phyloP scores from a whole-genome alignment of 495 filamentous ascomycete species.

The Penicillium steckii region DNA sequence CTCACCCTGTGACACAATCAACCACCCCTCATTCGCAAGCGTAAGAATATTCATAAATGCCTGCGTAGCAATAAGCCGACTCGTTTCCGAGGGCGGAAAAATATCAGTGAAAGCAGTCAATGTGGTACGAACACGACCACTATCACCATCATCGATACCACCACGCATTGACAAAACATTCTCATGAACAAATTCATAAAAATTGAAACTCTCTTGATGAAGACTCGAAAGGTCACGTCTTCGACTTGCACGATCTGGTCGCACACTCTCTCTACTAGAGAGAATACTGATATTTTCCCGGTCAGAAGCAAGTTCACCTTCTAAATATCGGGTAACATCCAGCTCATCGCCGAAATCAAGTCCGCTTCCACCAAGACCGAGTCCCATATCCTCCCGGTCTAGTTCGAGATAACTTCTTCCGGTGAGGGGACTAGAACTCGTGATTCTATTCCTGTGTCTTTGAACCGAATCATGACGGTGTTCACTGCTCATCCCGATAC shows the following conservation, averaged over 20 bases:
- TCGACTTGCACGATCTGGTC: slow-evolving; percentile 37
- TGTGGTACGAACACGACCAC: neutral
- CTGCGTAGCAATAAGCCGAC: slow-evolving; percentile 62
- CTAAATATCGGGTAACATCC: slow-evolving; percentile 40
- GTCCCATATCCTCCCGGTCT: neutral
- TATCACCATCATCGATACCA: neutral
- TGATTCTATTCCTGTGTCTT: slow-evolving; percentile 44
- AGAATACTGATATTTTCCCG: slow-evolving; percentile 47
- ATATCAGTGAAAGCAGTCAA: slow-evolving; percentile 57
- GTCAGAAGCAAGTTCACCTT: slow-evolving; percentile 27
- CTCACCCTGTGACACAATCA: slow-evolving; percentile 30
- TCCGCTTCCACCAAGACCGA: slow-evolving; percentile 38
- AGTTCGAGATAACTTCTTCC: slow-evolving; percentile 48
- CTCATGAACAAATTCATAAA: slow-evolving; percentile 55
- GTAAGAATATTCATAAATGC: slow-evolving; percentile 71
- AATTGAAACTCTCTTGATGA: slow-evolving; percentile 58
- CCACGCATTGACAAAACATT: slow-evolving; percentile 6
- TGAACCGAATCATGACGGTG: slow-evolving; percentile 15
- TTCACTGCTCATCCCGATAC: slow-evolving; percentile 48
- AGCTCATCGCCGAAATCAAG: slow-evolving; percentile 31
- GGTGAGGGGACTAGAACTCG: slow-evolving; percentile 60
- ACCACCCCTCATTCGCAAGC: slow-evolving; percentile 62
- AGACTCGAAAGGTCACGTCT: slow-evolving; percentile 36
- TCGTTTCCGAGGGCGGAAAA: slow-evolving; percentile 53
- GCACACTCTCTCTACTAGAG: slow-evolving; percentile 32